phyloP scores from a whole-genome alignment of 768 basidiomycete species.

The Tephrocybe sp. region DNA sequence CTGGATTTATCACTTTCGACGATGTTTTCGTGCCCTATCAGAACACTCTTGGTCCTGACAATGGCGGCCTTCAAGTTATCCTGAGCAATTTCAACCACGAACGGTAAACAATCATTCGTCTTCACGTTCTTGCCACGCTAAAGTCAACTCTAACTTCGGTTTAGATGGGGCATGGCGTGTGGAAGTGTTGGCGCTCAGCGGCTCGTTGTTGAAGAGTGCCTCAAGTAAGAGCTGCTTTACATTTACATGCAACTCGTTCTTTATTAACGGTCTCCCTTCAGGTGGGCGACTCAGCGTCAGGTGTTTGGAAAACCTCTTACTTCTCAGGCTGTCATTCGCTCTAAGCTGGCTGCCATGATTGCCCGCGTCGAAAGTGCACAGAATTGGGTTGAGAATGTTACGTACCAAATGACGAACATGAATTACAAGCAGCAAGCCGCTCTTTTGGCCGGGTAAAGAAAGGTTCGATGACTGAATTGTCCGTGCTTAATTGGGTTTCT shows the following conservation, averaged over 20 bases:
- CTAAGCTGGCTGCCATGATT: slow-evolving; percentile 88
- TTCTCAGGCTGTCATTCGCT: slow-evolving; percentile 81
- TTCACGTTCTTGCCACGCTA: not conserved
- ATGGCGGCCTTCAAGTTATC: slow-evolving; percentile 41
- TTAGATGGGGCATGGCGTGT: slow-evolving; percentile 18
- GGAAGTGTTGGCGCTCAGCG: slow-evolving; percentile 46
- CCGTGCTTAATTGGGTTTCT: not conserved
- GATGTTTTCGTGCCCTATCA: slow-evolving; percentile 66
- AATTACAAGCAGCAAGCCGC: slow-evolving; percentile 73
- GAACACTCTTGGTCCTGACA: slow-evolving; percentile 66
- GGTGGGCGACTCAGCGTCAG: slow-evolving; percentile 85
- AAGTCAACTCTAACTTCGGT: not conserved
- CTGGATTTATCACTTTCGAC: slow-evolving; percentile 56
- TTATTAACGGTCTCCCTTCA: no score
- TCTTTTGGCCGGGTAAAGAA: slow-evolving; percentile 64
- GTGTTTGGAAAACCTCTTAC: slow-evolving; percentile 87
- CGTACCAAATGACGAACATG: slow-evolving; percentile 87
- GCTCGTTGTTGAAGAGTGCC: slow-evolving; percentile 68
- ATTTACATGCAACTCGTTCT: no score
- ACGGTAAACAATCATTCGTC: slow-evolving; percentile 68
- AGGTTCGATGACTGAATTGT: not conserved
- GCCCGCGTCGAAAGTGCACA: slow-evolving; percentile 64
- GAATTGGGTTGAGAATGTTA: slow-evolving; percentile 82
- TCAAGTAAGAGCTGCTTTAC: slow-evolving; percentile 52
- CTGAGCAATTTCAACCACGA: slow-evolving; percentile 89